Evolutionary conservation across 164 flowering plant genomes (phyloP), one percentile per base, ranked within the genome.

Genomic region (Tetrastigma voinierianum): DNA sequence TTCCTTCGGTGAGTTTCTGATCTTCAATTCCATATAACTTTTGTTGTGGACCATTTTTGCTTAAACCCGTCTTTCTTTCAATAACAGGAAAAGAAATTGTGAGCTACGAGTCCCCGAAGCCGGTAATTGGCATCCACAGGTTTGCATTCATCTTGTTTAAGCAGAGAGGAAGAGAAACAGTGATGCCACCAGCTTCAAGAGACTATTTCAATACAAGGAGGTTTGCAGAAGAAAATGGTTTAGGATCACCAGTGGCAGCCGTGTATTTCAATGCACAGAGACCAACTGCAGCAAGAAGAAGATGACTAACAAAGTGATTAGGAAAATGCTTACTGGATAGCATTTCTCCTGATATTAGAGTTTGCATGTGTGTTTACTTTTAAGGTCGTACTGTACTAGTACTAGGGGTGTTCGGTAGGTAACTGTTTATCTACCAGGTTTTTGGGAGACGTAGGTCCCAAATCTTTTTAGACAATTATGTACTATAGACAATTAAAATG

Each of bases 201-300:
- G 89, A 86, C 70, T 32, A 67, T 53, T 87, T 89, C 87, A 86
- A 80, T 78, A 90, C 96, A 0, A 78, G 88, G 61, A 67, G 44
- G 9, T 90, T 90, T 74, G 67, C 88, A 0, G 77, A 71, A 40
- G 87, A 78, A 16, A 82, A 84, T 65, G 84, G 80, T 10, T 65
- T 90, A 16, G 90, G 87, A 16, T 80, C 77, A 5, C 96, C 96
- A 0, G 96, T 90, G 2, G 90, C 90, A 53, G 87, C 77, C 0
- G 85, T 84, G 4, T 88, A 83, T 78, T 84, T 88, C 87, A 84
- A 86, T 77, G 90, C 90, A 2, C 90, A 87, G 60, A 72, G 90
- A 67, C 89, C 84, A 74, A 87, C 90, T n/a, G n/a, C 92, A 16
- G 79, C 92, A 46, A n/a, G 96, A 77, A 82, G 90, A 81, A 72